phyloP scores from a whole-genome alignment of 202 grass and related monocot genomes.

The Zizania palustris region DNA sequence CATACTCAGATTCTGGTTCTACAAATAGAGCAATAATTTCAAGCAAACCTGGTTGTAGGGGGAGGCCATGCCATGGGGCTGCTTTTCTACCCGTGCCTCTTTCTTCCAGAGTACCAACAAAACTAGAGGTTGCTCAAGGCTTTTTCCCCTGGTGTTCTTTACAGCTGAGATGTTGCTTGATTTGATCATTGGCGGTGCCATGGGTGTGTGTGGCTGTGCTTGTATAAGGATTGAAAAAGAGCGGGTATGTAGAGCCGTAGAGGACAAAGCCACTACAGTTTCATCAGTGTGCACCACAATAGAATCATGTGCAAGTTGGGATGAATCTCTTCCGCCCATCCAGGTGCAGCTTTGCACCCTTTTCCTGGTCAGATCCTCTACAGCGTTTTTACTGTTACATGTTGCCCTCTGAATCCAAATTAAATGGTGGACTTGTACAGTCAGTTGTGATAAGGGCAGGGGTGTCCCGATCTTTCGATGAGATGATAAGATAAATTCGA shows the following conservation, averaged over 20 bases:
- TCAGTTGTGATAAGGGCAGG: too few relatives aligned
- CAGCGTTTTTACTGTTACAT: conserved; percentile 8
- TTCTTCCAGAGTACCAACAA: neutral
- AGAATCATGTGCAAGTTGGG: conserved; percentile 39
- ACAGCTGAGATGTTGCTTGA: conserved; percentile 11
- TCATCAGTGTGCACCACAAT: conserved; percentile 38
- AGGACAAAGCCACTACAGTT: conserved; percentile 27
- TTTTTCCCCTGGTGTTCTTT: conserved; percentile 24
- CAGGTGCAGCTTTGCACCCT: conserved; percentile 21
- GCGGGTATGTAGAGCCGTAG: too few relatives aligned
- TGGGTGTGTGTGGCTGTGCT: neutral
- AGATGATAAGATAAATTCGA: too few relatives aligned
- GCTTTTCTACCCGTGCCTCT: neutral
- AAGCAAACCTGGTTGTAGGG: conserved; percentile 30
- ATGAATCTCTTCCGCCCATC: neutral
- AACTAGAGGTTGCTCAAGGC: neutral
- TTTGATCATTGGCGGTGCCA: conserved; percentile 35
- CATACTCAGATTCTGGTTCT: conserved; percentile 6
- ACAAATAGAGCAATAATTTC: conserved; percentile 31
- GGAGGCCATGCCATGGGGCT: conserved; percentile 6
- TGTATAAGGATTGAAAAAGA: conserved; percentile 9
- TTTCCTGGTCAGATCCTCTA: conserved; percentile 36
- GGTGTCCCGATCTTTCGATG: too few relatives aligned
- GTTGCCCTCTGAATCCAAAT: neutral
- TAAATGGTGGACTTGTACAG: neutral